These are phyloP conservation scores for Ophiostoma triangulosporum DNA, from an alignment of 2,329 filamentous ascomycete genomes.

Conservation along the genomic window DNA sequence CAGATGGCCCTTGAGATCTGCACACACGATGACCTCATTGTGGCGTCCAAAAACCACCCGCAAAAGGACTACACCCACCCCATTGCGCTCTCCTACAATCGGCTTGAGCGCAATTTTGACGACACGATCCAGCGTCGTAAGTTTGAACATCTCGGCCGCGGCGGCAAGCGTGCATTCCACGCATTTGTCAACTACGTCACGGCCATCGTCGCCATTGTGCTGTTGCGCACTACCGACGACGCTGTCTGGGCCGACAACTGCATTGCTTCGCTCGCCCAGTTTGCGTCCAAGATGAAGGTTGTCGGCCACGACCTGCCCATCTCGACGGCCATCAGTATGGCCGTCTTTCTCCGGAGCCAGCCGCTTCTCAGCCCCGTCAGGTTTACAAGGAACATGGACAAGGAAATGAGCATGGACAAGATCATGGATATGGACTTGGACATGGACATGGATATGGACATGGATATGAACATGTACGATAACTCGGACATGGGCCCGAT, in stretches of 20 bases:
- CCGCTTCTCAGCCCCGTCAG: not conserved
- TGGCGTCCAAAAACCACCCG: not conserved
- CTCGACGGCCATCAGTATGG: conserved; percentile 1
- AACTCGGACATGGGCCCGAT: not conserved
- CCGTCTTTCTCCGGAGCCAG: not conserved
- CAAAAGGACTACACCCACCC: not conserved
- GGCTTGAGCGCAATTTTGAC: conserved; percentile 1
- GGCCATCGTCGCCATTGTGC: not conserved
- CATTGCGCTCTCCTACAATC: not conserved
- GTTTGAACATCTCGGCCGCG: conserved; percentile 1
- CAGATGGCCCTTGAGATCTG: conserved; percentile 3
- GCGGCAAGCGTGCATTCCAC: conserved; percentile 1
- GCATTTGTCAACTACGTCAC: not conserved
- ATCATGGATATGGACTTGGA: not conserved
- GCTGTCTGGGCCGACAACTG: not conserved
- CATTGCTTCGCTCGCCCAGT: not conserved
- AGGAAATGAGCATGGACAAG: not conserved
- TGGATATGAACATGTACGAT: not conserved
- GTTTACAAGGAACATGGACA: not conserved
- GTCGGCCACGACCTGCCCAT: conserved; percentile 1
- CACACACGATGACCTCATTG: conserved; percentile 1
- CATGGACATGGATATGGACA: not conserved
- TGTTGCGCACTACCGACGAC: not conserved
- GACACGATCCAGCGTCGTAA: conserved; percentile 1
- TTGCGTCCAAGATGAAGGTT: conserved; percentile 1